phyloP scores from a whole-genome alignment of 306 rosid genomes.

The Medicago arabica region DNA sequence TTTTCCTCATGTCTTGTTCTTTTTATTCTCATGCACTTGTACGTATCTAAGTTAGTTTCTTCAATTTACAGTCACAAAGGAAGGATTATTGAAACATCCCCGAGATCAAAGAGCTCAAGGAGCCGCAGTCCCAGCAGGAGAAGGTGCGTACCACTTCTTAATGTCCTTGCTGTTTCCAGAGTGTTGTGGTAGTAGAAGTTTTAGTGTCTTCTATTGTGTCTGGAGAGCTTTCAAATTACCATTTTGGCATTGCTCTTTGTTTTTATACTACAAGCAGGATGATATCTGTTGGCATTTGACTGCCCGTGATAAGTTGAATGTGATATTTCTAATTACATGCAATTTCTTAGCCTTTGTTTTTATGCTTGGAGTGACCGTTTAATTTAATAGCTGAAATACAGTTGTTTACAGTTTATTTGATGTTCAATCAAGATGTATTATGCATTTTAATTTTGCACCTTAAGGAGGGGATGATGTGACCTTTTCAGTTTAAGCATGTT shows the following conservation, averaged over 20 bases:
- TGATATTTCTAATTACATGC: background rate
- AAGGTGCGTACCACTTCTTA: constrained; percentile 50
- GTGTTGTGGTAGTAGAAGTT: background rate
- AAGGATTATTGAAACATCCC: constrained; percentile 63
- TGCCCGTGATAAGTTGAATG: background rate
- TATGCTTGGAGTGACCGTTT: background rate
- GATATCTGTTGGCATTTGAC: background rate
- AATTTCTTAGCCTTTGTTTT: background rate
- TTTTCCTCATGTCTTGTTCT: background rate
- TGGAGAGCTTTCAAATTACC: background rate
- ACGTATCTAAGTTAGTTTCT: constrained; percentile 26
- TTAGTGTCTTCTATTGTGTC: background rate
- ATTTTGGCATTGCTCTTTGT: background rate
- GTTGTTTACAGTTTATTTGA: background rate
- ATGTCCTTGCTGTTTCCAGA: background rate
- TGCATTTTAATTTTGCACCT: background rate
- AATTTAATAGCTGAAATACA: background rate
- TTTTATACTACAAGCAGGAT: background rate
- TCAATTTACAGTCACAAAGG: constrained; percentile 73
- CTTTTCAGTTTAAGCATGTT: background rate
- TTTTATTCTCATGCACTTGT: background rate
- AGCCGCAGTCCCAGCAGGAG: constrained; percentile 79
- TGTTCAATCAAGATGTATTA: background rate
- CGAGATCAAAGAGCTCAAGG: constrained; percentile 71
- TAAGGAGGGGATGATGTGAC: background rate